phyloP scores from a whole-genome alignment of 805 yeast genomes.

The Ascoidea asiatica region DNA sequence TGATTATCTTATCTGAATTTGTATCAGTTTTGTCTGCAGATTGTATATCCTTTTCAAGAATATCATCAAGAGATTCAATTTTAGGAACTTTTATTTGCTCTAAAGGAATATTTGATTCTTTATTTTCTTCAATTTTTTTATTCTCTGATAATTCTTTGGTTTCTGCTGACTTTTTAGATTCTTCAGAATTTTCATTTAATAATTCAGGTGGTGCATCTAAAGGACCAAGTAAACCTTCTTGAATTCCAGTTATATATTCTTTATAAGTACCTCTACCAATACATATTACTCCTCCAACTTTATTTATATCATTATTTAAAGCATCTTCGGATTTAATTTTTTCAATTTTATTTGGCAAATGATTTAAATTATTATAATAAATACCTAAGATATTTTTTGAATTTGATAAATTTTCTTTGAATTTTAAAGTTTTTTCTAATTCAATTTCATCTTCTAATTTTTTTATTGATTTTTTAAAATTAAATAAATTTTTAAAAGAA shows the following conservation, averaged over 20 bases:
- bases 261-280: slow-evolving; percentile 93
- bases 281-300: slow-evolving; percentile 79
- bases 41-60: background rate
- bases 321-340: slow-evolving; percentile 32
- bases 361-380: slow-evolving; percentile 21
- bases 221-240: slow-evolving; percentile 93
- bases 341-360: slow-evolving; percentile 13
- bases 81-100: slow-evolving; percentile 2
- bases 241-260: slow-evolving; percentile 81
- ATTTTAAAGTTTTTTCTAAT: slow-evolving; percentile 15
- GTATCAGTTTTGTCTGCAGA: background rate
- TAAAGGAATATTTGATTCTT: background rate
- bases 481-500: slow-evolving; percentile 1
- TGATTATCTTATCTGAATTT: no score
- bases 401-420: slow-evolving; percentile 23
- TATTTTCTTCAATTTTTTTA: background rate
- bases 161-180: no score
- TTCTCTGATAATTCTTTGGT: no score
- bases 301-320: slow-evolving; percentile 20
- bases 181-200: slow-evolving; percentile 9
- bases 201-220: slow-evolving; percentile 35
- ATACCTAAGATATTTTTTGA: slow-evolving; percentile 43
- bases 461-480: slow-evolving; percentile 3
- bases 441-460: slow-evolving; percentile 12
- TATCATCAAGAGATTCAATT: background rate